Evolutionary conservation across 2,329 filamentous ascomycete genomes (phyloP).

Genomic region (Epichloe sylvatica): DNA sequence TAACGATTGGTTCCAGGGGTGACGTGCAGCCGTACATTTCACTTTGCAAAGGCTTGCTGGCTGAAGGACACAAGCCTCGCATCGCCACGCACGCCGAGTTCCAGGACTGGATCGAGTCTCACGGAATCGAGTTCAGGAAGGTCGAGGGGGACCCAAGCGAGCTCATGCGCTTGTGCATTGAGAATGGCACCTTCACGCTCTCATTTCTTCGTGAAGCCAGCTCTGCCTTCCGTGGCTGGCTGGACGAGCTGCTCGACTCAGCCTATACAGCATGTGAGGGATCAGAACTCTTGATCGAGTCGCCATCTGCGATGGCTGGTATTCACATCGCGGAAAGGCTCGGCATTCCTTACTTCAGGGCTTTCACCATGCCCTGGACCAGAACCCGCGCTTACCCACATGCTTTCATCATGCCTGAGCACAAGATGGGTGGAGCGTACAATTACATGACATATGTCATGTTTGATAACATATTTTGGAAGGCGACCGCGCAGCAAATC

Average conservation of each 20-base stretch:
- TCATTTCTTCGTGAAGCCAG: constrained; percentile 82
- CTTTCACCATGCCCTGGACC: constrained; percentile 98
- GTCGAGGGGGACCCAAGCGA: constrained; percentile 87
- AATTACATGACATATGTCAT: constrained; percentile 92
- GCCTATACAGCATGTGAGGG: constrained; percentile 75
- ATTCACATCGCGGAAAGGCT: constrained; percentile 95
- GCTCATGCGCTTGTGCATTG: constrained; percentile 89
- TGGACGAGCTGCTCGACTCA: constrained; percentile 72
- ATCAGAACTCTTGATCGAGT: constrained; percentile 84
- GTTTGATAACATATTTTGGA: constrained; percentile 97
- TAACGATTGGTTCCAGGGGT: constrained; percentile 90
- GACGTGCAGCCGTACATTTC: constrained; percentile 98
- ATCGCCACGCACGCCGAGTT: constrained; percentile 94
- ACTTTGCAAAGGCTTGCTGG: constrained; percentile 76
- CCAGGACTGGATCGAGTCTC: constrained; percentile 72
- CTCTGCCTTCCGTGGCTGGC: constrained; percentile 81
- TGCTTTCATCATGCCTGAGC: constrained; percentile 82
- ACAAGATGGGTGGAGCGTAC: constrained; percentile 89
- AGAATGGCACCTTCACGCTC: constrained; percentile 93
- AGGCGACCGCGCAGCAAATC: constrained; percentile 76
- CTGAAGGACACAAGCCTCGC: constrained; percentile 70
- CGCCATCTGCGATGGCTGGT: constrained; percentile 89
- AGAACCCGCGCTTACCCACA: constrained; percentile 90
- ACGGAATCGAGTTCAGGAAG: constrained; percentile 83
- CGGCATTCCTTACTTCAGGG: constrained; percentile 86